phyloP scores from a whole-genome alignment of 1,284 basidiomycete species.

The Inonotus hispidus region DNA sequence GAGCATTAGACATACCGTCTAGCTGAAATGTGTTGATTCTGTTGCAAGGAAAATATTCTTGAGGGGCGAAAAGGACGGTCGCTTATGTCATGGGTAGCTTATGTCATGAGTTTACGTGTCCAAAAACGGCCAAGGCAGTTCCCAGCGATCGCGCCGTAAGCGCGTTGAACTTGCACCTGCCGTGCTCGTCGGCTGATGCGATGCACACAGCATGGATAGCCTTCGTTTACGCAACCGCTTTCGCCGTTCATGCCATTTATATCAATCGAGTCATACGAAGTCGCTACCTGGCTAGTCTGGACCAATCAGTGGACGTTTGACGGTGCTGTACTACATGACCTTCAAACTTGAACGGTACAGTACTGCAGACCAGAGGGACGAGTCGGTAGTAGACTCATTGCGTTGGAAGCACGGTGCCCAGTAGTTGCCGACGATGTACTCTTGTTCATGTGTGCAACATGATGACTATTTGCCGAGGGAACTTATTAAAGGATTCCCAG shows the following conservation, averaged over 20 bases:
- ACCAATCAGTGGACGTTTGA: background rate
- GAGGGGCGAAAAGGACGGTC: background rate
- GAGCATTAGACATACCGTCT: background rate
- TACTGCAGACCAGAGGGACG: background rate
- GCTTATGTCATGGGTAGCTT: background rate
- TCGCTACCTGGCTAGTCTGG: background rate
- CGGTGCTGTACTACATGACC: background rate
- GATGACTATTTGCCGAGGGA: background rate
- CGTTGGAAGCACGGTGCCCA: background rate
- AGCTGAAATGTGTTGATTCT: too few relatives aligned
- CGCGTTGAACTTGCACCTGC: background rate
- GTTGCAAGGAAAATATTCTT: background rate
- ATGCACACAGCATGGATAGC: slow-evolving; percentile 13
- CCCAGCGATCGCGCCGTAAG: background rate
- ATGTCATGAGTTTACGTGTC: background rate
- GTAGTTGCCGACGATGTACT: background rate
- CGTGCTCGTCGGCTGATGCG: slow-evolving; percentile 10
- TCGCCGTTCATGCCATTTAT: background rate
- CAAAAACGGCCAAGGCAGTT: background rate
- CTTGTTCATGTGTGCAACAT: background rate
- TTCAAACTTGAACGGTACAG: background rate
- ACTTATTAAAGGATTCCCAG: background rate
- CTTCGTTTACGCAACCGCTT: slow-evolving; percentile 3
- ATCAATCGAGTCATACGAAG: background rate
- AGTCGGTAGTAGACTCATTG: background rate